Percentiles rank a stretch among this genome's conserved stretches.
phyloP scores from a whole-genome alignment of 768 basidiomycete genomes.

The Phanerochaete sordida region DNA sequence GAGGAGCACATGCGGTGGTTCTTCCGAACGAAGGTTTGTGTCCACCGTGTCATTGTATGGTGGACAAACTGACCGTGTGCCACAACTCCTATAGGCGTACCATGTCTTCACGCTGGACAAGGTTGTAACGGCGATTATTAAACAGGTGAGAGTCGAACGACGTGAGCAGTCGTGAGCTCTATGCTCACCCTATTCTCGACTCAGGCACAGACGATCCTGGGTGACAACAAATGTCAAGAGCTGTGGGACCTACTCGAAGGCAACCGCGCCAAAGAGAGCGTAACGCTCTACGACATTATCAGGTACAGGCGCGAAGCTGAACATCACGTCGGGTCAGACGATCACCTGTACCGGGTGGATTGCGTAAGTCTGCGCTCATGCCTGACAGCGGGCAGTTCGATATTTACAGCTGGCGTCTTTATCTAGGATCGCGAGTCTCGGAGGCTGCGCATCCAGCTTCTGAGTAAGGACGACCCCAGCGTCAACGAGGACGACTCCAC shows the following conservation, averaged over 20 bases:
- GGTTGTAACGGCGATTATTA: constrained; percentile 82
- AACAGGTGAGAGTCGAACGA: constrained; percentile 60
- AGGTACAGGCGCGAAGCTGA: constrained; percentile 81
- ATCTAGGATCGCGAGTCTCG: constrained; percentile 51
- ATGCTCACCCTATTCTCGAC: background rate
- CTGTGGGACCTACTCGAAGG: constrained; percentile 72
- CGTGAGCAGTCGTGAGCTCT: background rate
- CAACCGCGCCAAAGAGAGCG: constrained; percentile 48
- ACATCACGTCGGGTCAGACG: constrained; percentile 67
- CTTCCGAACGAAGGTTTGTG: constrained; percentile 75
- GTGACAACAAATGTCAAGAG: constrained; percentile 85
- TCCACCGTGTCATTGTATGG: constrained; percentile 16
- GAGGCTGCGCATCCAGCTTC: constrained; percentile 57
- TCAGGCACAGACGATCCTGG: constrained; percentile 83
- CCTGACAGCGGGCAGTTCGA: background rate
- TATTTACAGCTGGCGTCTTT: constrained; percentile 11
- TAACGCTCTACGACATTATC: constrained; percentile 64
- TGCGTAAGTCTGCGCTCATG: constrained; percentile 52
- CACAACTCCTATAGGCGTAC: constrained; percentile 60
- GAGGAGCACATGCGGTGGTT: constrained; percentile 97
- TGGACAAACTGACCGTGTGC: background rate
- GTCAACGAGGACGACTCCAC: constrained; percentile 44
- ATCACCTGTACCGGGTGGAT: constrained; percentile 74
- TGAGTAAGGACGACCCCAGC: constrained; percentile 63
- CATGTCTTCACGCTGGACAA: constrained; percentile 93